phyloP scores from a whole-genome alignment of 306 rosid species.

The Lathyrus sativus region DNA sequence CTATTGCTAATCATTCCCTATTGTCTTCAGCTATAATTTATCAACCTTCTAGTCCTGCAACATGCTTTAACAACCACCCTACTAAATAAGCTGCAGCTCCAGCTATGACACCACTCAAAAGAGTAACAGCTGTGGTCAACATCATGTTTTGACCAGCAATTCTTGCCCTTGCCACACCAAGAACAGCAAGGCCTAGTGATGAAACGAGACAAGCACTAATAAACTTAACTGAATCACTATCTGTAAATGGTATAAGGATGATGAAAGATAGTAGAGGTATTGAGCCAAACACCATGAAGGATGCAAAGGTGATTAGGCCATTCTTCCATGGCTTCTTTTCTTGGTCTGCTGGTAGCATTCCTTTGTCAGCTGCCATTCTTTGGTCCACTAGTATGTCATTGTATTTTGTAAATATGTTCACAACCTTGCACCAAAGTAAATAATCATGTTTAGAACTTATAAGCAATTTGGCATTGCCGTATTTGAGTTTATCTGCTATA shows the following conservation, averaged over 20 bases:
- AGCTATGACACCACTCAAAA: constrained; percentile 55
- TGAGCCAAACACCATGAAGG: constrained; percentile 58
- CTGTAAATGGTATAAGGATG: constrained; percentile 60
- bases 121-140: constrained; percentile 44
- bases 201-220: constrained; percentile 57
- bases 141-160: constrained; percentile 47
- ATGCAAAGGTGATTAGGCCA: constrained; percentile 51
- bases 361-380: constrained; percentile 52
- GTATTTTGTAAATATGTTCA: constrained; percentile 63
- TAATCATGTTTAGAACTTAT: background rate
- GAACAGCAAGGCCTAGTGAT: constrained; percentile 51
- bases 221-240: constrained; percentile 49
- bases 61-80: constrained; percentile 54
- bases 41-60: constrained; percentile 45
- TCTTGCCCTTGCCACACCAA: constrained; percentile 62
- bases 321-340: constrained; percentile 68
- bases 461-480: too few species aligned
- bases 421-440: constrained; percentile 50
- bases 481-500: background rate
- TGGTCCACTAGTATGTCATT: constrained; percentile 58
- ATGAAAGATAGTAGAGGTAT: constrained; percentile 60
- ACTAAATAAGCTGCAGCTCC: constrained; percentile 56
- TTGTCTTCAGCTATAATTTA: background rate
- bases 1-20: constrained; percentile 10
- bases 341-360: constrained; percentile 46